Percentiles rank a stretch among this genome's conserved stretches.
These are phyloP conservation scores for Candida maris DNA, from an alignment of 805 yeast species.

Conservation along the genomic window DNA sequence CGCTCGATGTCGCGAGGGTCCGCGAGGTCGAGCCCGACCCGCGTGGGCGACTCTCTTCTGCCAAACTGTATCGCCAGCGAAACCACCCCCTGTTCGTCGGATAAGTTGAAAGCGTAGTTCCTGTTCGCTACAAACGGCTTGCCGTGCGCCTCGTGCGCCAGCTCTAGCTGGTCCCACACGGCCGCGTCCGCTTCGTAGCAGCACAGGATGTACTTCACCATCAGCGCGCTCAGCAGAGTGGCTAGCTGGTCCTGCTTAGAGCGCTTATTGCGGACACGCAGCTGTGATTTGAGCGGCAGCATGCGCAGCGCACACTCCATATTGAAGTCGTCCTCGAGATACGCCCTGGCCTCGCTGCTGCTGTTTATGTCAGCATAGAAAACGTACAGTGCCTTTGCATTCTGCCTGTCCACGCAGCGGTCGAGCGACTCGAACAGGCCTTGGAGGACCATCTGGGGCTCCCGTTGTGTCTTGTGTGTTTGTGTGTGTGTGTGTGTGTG, in stretches of 20 bases:
- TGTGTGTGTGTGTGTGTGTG: not conserved
- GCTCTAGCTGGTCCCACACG: constrained; percentile 19
- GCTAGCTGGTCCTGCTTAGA: constrained; percentile 32
- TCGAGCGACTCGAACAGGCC: not conserved
- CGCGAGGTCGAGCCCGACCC: constrained; percentile 49
- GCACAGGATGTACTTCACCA: constrained; percentile 42
- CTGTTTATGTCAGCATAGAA: constrained; percentile 10
- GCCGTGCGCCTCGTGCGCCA: constrained; percentile 43
- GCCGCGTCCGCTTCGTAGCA: constrained; percentile 18
- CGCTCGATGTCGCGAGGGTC: constrained; percentile 28
- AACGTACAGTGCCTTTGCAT: constrained; percentile 1
- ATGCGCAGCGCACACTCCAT: constrained; percentile 50
- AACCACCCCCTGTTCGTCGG: constrained; percentile 53
- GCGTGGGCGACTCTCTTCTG: constrained; percentile 6
- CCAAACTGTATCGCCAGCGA: constrained; percentile 40
- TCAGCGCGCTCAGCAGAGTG: constrained; percentile 42
- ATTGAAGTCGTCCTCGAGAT: constrained; percentile 32
- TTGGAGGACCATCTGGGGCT: not conserved
- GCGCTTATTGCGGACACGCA: constrained; percentile 38
- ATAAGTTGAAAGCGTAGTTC: constrained; percentile 48
- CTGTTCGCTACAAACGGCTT: constrained; percentile 46
- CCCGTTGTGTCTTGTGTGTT: not conserved
- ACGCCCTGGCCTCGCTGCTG: constrained; percentile 1
- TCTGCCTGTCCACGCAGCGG: not conserved
- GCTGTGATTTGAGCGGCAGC: constrained; percentile 41